Base-by-base conservation (phyloP, 2,329 filamentous ascomycete species). In the Helminthosporium solani region DNA sequence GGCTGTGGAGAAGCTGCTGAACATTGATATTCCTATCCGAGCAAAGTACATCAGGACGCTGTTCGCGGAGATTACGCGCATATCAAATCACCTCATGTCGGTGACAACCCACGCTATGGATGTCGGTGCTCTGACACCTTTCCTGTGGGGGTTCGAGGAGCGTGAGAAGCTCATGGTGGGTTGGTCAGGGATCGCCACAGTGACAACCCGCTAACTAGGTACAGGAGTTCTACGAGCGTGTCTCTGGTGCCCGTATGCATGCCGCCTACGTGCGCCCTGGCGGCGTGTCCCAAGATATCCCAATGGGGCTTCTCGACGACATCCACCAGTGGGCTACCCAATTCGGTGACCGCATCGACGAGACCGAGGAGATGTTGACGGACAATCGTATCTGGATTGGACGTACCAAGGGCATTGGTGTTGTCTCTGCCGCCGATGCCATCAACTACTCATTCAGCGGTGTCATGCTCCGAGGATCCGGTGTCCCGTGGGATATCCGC, bases 271-370 rank as follows among this genome's bases (percentile, higher is more conserved):
- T 99, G 63, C 89, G 94, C 62, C 94, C 94, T 38, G 94, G 94
- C 65, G 94, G 94, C 75, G 94, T 99, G 45, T 89, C 90, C 66
- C 91, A 97, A 75, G 94, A 99, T 77, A 81, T 99, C 36, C 94
- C 94, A 23, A 68, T 96, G 50, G 94, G 94, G 57, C 85, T 99
- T 36, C 84, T 99, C 40, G 95, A 99, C 70, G 94, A 99, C 70
- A 99, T 99, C 67, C 97, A 99, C 78, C 92, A 97, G 76, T 99
- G 94, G 94, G 94, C 94, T 14, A 99, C 94, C 47, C 94, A 99
- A 73, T 99, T 99, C 66, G 88, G 90, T 64, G 94, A 99, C 78
- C 90, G 94, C 61, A 94, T 99, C 64, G 94, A 99, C 70, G 94
- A 99, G 74, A 97, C 94, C 44, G 94, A 99, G 73, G 94, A 99